phyloP scores from a whole-genome alignment of 306 rosid species.

The Malus fusca region DNA sequence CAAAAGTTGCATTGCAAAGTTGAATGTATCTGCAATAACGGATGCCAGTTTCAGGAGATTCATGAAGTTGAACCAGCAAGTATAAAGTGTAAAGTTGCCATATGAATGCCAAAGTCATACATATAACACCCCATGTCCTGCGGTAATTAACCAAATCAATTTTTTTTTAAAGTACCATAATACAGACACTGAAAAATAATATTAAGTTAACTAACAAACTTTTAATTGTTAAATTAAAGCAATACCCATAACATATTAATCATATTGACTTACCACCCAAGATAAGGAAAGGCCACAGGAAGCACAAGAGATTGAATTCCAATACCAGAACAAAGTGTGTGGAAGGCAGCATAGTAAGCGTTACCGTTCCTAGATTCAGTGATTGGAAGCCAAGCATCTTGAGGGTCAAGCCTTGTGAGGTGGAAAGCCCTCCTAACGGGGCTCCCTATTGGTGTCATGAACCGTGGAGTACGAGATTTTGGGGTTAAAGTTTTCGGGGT shows the following conservation, averaged over 20 bases:
- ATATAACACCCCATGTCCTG: constrained; percentile 43
- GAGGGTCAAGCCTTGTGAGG: constrained; percentile 28
- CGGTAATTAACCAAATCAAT: background rate
- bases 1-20: constrained; percentile 27
- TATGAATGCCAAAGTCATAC: constrained; percentile 29
- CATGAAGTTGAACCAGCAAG: constrained; percentile 42
- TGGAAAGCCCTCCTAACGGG: constrained; percentile 23
- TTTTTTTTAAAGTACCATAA: background rate
- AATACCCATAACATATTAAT: background rate
- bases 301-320: constrained; percentile 45
- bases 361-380: constrained; percentile 53
- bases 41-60: constrained; percentile 32
- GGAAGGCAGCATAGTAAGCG: constrained; percentile 43
- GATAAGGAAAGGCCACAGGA: constrained; percentile 41
- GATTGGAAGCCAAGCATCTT: constrained; percentile 58
- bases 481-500: constrained; percentile 19
- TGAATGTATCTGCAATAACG: constrained; percentile 48
- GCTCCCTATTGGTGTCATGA: constrained; percentile 28
- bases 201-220: background rate
- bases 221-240: background rate
- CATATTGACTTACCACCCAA: constrained; percentile 34
- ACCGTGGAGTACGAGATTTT: constrained; percentile 20
- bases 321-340: constrained; percentile 44
- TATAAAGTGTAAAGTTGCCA: constrained; percentile 46
- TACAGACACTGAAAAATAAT: background rate